These are phyloP conservation scores for Metschnikowia henanensis DNA, from an alignment of 805 yeast species.

Conservation along the genomic window DNA sequence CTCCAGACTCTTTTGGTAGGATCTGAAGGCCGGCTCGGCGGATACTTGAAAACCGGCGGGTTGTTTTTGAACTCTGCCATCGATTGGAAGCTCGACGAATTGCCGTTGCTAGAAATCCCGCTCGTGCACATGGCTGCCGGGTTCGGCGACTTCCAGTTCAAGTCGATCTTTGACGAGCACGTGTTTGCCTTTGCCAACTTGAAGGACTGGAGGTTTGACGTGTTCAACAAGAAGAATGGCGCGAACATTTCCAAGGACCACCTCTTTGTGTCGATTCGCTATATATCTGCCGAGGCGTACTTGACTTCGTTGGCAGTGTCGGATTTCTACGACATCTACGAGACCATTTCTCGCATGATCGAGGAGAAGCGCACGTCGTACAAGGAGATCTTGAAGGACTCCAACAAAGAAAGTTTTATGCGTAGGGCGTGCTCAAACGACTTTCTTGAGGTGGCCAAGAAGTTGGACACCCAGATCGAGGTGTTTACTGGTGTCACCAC, in stretches of 20 bases:
- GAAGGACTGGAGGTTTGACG: conserved; percentile 47
- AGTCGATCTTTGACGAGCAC: conserved; percentile 81
- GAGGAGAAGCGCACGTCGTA: conserved; percentile 75
- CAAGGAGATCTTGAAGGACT: conserved; percentile 69
- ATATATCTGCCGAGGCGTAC: conserved; percentile 57
- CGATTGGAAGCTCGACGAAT: conserved; percentile 57
- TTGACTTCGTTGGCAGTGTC: conserved; percentile 87
- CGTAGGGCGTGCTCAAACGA: conserved; percentile 1
- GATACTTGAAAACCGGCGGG: conserved; percentile 51
- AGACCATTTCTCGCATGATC: conserved; percentile 66
- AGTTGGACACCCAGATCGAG: conserved; percentile 66
- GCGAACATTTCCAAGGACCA: conserved; percentile 54
- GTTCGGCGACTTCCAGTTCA: conserved; percentile 53
- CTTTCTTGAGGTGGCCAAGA: conserved; percentile 32
- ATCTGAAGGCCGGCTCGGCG: conserved; percentile 82
- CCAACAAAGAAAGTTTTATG: conserved; percentile 28
- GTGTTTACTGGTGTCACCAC: conserved; percentile 57
- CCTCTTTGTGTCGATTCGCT: conserved; percentile 49
- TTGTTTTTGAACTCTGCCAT: conserved; percentile 63
- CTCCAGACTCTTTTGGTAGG: conserved; percentile 49
- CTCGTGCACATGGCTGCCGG: conserved; percentile 62
- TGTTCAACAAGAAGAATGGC: conserved; percentile 68
- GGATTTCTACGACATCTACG: conserved; percentile 73
- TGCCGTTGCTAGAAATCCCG: conserved; percentile 55
- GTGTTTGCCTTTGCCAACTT: conserved; percentile 68